phyloP scores from a whole-genome alignment of 768 basidiomycete genomes.

The Lactifluus pinguis region DNA sequence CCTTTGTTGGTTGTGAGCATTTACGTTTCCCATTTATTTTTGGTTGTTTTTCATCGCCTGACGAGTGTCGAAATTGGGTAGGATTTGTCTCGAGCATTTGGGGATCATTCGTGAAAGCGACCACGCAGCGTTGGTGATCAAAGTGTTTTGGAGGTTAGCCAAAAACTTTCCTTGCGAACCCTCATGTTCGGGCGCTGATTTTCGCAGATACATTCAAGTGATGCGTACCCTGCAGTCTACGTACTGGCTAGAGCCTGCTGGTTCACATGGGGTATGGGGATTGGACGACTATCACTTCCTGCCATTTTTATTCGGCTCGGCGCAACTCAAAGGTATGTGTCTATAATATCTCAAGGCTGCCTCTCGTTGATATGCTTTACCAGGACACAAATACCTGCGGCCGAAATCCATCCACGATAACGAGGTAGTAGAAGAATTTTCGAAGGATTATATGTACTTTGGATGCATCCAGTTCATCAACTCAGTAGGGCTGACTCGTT shows the following conservation, averaged over 20 bases:
- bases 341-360: background rate
- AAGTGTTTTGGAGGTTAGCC: conserved; percentile 77
- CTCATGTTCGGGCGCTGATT: background rate
- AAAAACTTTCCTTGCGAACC: too few species aligned
- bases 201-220: conserved; percentile 53
- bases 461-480: conserved; percentile 95
- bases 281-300: conserved; percentile 96
- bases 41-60: too few species aligned
- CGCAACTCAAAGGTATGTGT: conserved; percentile 54
- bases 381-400: conserved; percentile 72
- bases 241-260: conserved; percentile 97
- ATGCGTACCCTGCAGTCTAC: conserved; percentile 85
- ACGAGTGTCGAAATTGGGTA: conserved; percentile 24
- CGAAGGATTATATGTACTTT: conserved; percentile 93
- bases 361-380: background rate
- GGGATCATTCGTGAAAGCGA: conserved; percentile 57
- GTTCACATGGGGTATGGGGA: conserved; percentile 99
- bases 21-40: background rate
- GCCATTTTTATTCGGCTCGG: conserved; percentile 81
- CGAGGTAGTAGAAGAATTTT: conserved; percentile 88
- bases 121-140: conserved; percentile 65
- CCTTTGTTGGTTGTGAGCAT: conserved; percentile 83
- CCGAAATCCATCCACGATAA: conserved; percentile 90
- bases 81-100: conserved; percentile 72
- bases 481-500: conserved; percentile 44